These are phyloP conservation scores for Phytophthora europaea DNA, from an alignment of 352 stramenopile genomes.

Conservation along the genomic window DNA sequence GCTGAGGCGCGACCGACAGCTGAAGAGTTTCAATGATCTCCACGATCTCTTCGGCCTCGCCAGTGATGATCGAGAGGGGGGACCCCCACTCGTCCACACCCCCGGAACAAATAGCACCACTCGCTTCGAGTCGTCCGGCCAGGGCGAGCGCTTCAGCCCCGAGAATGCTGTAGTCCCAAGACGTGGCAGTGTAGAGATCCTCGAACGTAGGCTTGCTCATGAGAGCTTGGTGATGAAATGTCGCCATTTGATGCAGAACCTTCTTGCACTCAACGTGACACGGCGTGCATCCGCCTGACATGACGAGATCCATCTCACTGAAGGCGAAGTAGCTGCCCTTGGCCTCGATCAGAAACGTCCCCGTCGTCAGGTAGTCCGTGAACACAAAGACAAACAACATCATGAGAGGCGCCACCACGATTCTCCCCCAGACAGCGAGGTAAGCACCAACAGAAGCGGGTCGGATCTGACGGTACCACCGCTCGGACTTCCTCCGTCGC, in stretches of 20 bases:
- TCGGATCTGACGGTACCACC: constrained; percentile 33
- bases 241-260: constrained; percentile 31
- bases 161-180: constrained; percentile 30
- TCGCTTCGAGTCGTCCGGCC: constrained; percentile 23
- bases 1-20: constrained; percentile 21
- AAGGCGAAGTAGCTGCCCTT: constrained; percentile 43
- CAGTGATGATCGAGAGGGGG: constrained; percentile 32
- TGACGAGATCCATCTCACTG: constrained; percentile 37
- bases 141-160: constrained; percentile 8
- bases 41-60: constrained; percentile 24
- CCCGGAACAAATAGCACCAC: constrained; percentile 28
- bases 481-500: constrained; percentile 5
- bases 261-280: constrained; percentile 30
- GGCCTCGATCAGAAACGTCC: constrained; percentile 32
- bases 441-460: constrained; percentile 34
- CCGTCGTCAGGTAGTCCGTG: constrained; percentile 37
- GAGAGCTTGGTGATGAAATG: constrained; percentile 27
- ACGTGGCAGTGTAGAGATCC: constrained; percentile 24
- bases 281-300: constrained; percentile 31
- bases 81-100: constrained; percentile 39
- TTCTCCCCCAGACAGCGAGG: constrained; percentile 32
- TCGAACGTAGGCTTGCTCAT: constrained; percentile 41
- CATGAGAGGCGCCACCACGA: constrained; percentile 29
- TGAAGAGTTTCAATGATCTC: constrained; percentile 29
- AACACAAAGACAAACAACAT: constrained; percentile 27